A percentile compares a stretch with the other conserved stretches of the same genome.
Conservation (phyloP, 345 rosid genomes). For the Dovyalis caffra region DNA sequence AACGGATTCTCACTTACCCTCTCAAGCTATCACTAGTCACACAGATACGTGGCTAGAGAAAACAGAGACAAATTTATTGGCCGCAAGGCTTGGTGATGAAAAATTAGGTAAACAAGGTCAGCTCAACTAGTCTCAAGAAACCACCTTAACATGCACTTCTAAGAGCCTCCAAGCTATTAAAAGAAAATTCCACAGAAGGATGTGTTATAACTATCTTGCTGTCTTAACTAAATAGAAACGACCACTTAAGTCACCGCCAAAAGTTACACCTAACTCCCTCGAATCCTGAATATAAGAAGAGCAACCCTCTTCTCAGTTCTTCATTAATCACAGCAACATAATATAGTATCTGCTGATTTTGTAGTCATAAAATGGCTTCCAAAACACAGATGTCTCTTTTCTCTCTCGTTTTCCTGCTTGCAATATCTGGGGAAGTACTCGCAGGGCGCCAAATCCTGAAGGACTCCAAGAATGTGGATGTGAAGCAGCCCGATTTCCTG, state of each 20-base stretch:
- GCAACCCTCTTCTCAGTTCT: conserved; percentile 1
- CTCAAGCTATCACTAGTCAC: neutral
- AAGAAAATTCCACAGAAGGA: neutral
- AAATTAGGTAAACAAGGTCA: neutral
- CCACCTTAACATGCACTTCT: neutral
- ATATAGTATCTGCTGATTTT: neutral
- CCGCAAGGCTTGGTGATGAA: neutral
- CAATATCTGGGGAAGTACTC: conserved; percentile 37
- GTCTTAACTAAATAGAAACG: neutral
- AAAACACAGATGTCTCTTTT: conserved; percentile 18
- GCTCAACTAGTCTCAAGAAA: neutral
- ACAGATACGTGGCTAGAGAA: neutral
- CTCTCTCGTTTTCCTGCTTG: conserved; percentile 33
- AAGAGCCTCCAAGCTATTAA: neutral
- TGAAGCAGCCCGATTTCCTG: conserved; percentile 60
- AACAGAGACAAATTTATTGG: neutral
- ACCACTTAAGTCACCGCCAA: conserved; percentile 34
- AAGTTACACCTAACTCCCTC: conserved; percentile 26
- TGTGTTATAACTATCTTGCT: too few relatives aligned
- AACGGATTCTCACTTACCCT: neutral
- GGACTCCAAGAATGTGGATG: conserved; percentile 38
- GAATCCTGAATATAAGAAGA: conserved; percentile 20
- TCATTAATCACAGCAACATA: conserved; percentile 5
- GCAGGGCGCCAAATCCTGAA: conserved; percentile 44
- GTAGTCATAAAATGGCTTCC: conserved; percentile 35